Evolutionary conservation across 805 yeast species (phyloP).

Genomic region (Myxozyma neotropica): DNA sequence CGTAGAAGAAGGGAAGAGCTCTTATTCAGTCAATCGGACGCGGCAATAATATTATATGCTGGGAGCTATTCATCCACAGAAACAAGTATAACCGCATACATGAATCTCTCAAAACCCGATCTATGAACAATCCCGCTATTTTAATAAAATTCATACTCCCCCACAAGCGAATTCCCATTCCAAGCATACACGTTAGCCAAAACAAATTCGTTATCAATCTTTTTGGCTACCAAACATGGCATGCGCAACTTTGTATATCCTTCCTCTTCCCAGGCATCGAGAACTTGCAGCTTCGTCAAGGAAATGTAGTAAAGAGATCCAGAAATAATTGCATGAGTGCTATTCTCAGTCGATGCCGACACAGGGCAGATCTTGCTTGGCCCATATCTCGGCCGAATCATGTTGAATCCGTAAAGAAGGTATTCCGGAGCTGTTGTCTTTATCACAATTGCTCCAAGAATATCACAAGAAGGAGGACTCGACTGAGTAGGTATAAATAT

Average conservation of each 20-base stretch:
- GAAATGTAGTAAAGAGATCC: constrained; percentile 15
- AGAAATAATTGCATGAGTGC: not conserved
- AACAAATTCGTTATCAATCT: not conserved
- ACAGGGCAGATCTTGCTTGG: constrained; percentile 11
- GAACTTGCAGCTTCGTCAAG: not conserved
- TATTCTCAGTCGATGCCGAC: not conserved
- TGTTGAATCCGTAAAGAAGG: constrained; percentile 5
- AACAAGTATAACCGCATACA: not conserved
- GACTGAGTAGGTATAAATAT: constrained; percentile 12
- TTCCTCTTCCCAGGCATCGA: constrained; percentile 28
- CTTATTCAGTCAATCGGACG: not conserved
- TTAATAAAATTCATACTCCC: constrained; percentile 21
- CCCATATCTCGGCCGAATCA: constrained; percentile 14
- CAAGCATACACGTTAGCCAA: constrained; percentile 18
- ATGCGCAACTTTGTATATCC: constrained; percentile 16
- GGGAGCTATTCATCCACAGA: not conserved
- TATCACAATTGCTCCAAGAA: not conserved
- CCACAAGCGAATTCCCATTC: constrained; percentile 26
- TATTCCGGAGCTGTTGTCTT: constrained; percentile 6
- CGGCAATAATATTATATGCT: not conserved
- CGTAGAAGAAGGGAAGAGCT: not conserved
- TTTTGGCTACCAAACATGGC: constrained; percentile 7
- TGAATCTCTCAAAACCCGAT: not conserved
- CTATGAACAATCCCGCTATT: too few species aligned
- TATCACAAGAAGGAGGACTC: not conserved